phyloP scores from a whole-genome alignment of 192 early-diverging fungal species.

The Backusella mclennaniae region DNA sequence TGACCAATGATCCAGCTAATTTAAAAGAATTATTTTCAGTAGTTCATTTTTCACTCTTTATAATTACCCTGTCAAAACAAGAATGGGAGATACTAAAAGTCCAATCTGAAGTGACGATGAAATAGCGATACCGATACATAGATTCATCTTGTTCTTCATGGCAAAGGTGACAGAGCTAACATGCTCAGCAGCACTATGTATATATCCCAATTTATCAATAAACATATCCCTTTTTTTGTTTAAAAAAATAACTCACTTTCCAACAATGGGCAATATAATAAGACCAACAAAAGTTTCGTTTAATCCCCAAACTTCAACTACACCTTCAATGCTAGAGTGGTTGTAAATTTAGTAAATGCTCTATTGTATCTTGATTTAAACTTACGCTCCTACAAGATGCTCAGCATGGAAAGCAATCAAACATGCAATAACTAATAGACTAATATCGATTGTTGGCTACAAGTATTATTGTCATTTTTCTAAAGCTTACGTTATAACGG shows the following conservation, averaged over 20 bases:
- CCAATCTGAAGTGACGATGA: conserved; percentile 75
- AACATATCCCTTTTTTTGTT: not conserved
- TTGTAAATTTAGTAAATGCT: not conserved
- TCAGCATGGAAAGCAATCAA: conserved; percentile 80
- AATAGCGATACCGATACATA: conserved; percentile 55
- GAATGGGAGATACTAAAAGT: conserved; percentile 67
- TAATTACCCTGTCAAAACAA: conserved; percentile 64
- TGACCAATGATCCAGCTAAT: conserved; percentile 69
- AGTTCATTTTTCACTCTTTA: too few species aligned
- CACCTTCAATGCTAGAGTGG: conserved; percentile 56
- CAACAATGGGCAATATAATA: conserved; percentile 88
- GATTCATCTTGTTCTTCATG: conserved; percentile 87
- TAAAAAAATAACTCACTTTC: conserved; percentile 58
- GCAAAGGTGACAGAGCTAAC: conserved; percentile 82
- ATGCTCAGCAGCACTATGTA: conserved; percentile 58
- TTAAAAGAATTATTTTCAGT: too few species aligned
- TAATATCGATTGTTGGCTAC: not conserved
- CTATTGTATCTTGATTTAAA: conserved; percentile 8
- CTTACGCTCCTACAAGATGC: conserved; percentile 69
- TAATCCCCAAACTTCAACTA: conserved; percentile 65
- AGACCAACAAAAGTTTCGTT: conserved; percentile 88
- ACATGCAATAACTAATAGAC: conserved; percentile 59
- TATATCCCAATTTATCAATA: conserved; percentile 9
- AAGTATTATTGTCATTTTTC: too few species aligned
- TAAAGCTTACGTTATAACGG: conserved; percentile 40